Evolutionary conservation across 1,284 basidiomycete species (phyloP).

Genomic region (Puccinia novopanici): DNA sequence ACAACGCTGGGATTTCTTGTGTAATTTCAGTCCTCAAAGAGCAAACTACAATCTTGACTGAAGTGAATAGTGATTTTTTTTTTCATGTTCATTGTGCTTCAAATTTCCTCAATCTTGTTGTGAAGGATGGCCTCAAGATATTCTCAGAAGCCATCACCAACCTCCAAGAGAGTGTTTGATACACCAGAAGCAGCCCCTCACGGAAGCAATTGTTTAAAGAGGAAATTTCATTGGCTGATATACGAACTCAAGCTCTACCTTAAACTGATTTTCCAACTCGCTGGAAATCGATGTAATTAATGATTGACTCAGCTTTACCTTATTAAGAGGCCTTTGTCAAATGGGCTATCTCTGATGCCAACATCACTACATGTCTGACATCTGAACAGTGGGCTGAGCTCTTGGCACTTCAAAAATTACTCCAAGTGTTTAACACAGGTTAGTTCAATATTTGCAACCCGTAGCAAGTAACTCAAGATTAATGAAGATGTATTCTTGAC

Average conservation of each 20-base stretch:
- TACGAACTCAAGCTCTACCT: neutral
- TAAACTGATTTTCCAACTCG: neutral
- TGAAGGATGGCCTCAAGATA: neutral
- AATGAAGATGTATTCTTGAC: no score
- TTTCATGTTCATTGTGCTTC: neutral
- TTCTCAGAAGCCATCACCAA: neutral
- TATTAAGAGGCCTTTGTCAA: no score
- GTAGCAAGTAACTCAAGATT: no score
- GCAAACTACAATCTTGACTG: neutral
- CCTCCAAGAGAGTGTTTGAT: neutral
- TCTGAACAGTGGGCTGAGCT: no score
- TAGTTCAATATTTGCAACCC: no score
- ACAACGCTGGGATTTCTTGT: neutral
- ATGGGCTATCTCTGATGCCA: no score
- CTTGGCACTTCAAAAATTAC: no score
- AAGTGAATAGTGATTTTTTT: neutral
- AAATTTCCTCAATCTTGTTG: neutral
- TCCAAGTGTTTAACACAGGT: no score
- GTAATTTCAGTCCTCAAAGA: neutral
- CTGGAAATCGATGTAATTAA: neutral
- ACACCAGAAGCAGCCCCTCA: neutral
- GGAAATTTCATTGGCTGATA: neutral
- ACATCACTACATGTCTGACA: no score
- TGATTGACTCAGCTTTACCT: no score
- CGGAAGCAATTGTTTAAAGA: neutral